These are phyloP conservation scores for Arthrobotrys musiformis DNA, from an alignment of 2,329 filamentous ascomycete genomes.

Conservation along the genomic window DNA sequence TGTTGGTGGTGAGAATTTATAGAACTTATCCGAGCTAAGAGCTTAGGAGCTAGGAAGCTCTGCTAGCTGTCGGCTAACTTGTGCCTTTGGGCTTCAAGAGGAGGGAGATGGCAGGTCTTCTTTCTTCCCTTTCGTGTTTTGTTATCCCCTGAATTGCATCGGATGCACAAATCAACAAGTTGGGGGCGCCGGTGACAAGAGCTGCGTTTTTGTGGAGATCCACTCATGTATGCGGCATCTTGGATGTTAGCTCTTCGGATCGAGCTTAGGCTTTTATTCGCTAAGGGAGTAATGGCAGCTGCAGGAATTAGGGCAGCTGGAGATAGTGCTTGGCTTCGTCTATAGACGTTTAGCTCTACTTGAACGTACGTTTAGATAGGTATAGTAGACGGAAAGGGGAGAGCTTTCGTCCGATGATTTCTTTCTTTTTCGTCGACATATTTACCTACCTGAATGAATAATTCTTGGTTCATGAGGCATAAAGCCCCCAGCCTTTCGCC, in stretches of 20 bases:
- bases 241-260: constrained; percentile 22
- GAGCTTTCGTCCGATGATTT: constrained; percentile 34
- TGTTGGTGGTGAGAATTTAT: neutral
- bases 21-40: neutral
- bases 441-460: neutral
- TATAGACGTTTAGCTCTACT: constrained; percentile 16
- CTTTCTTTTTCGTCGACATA: neutral
- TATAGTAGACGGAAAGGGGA: constrained; percentile 23
- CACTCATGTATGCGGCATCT: constrained; percentile 39
- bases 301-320: neutral
- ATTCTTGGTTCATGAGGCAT: constrained; percentile 6
- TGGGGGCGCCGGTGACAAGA: constrained; percentile 23
- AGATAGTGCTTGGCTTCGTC: constrained; percentile 23
- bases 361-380: neutral
- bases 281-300: constrained; percentile 5
- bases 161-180: neutral
- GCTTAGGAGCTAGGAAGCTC: constrained; percentile 23
- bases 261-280: constrained; percentile 14
- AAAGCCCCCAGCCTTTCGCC: constrained; percentile 3
- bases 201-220: constrained; percentile 28
- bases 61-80: constrained; percentile 30
- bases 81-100: constrained; percentile 16
- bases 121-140: too few relatives aligned
- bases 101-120: constrained; percentile 8
- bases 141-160: constrained; percentile 26